A percentile compares a stretch with the other conserved stretches of the same genome.
phyloP scores from a whole-genome alignment of 2,329 filamentous ascomycete species.

The Cordyceps fumosorosea region DNA sequence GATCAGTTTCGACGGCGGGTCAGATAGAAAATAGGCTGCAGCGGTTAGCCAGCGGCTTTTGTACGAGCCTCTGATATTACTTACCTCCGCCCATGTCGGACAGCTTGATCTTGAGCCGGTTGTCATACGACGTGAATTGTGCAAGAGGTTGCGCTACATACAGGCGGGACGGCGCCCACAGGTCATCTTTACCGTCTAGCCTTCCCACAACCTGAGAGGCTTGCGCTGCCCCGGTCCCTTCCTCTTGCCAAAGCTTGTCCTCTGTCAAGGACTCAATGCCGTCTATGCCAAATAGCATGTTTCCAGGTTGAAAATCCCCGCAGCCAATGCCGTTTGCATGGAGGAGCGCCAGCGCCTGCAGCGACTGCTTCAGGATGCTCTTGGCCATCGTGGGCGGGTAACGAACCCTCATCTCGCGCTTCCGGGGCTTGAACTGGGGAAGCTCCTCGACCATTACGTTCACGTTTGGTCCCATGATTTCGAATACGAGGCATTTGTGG shows the following conservation, averaged over 20 bases:
- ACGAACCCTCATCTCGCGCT: slow-evolving; percentile 22
- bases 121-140: slow-evolving; percentile 16
- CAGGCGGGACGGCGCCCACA: slow-evolving; percentile 25
- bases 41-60: neutral
- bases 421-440: slow-evolving; percentile 25
- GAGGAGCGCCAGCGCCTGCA: slow-evolving; percentile 31
- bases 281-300: slow-evolving; percentile 29
- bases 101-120: slow-evolving; percentile 25
- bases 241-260: slow-evolving; percentile 20
- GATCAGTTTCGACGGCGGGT: slow-evolving; percentile 21
- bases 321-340: slow-evolving; percentile 33
- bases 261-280: slow-evolving; percentile 22
- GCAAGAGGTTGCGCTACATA: slow-evolving; percentile 19
- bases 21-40: slow-evolving; percentile 22
- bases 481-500: slow-evolving; percentile 26
- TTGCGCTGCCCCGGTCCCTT: too few species aligned
- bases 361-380: slow-evolving; percentile 31
- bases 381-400: slow-evolving; percentile 36
- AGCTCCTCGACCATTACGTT: slow-evolving; percentile 30
- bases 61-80: slow-evolving; percentile 15
- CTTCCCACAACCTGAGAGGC: too few species aligned
- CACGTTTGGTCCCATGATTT: slow-evolving; percentile 32
- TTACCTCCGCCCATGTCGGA: slow-evolving; percentile 25
- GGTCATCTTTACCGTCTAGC: slow-evolving; percentile 25
- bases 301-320: slow-evolving; percentile 33